Evolutionary conservation across 139 green algal species (phyloP).

Genomic region (Haematococcus sp.): DNA sequence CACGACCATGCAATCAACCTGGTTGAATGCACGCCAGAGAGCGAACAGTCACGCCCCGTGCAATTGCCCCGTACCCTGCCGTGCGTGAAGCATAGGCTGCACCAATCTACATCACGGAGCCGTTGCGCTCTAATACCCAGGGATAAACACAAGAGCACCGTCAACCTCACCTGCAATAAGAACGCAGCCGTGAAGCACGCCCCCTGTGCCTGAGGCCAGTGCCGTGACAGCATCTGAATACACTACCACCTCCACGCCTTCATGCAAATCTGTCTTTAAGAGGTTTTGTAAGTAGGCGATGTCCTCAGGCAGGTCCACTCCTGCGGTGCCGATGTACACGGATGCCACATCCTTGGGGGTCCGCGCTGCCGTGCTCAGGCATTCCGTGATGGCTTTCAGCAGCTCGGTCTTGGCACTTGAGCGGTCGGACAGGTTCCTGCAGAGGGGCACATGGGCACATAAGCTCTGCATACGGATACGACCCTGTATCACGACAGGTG

Average conservation of each 20-base stretch:
- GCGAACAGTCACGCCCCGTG: too few relatives aligned
- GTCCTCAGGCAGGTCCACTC: conserved; percentile 8
- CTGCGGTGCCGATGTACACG: conserved; percentile 13
- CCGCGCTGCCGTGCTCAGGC: too few relatives aligned
- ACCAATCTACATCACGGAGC: too few relatives aligned
- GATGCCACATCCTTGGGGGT: background rate
- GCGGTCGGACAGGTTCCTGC: background rate
- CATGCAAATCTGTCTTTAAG: background rate
- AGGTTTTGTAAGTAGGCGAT: background rate
- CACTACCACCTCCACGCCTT: background rate
- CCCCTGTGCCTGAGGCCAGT: background rate
- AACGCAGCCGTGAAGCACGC: background rate
- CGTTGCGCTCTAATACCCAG: background rate
- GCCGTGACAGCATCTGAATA: background rate
- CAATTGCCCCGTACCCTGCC: too few relatives aligned
- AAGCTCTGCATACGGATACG: background rate
- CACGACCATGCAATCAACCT: too few relatives aligned
- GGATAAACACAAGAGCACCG: conserved; percentile 5
- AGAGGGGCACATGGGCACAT: background rate
- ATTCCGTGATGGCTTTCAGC: background rate
- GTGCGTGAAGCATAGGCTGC: too few relatives aligned
- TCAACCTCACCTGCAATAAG: conserved; percentile 7
- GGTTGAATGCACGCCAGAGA: too few relatives aligned
- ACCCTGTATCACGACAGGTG: too few relatives aligned
- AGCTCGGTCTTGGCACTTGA: conserved; percentile 4